These are phyloP conservation scores for Mentha longifolia DNA, from an alignment of 257 asterid genomes.

Conservation along the genomic window DNA sequence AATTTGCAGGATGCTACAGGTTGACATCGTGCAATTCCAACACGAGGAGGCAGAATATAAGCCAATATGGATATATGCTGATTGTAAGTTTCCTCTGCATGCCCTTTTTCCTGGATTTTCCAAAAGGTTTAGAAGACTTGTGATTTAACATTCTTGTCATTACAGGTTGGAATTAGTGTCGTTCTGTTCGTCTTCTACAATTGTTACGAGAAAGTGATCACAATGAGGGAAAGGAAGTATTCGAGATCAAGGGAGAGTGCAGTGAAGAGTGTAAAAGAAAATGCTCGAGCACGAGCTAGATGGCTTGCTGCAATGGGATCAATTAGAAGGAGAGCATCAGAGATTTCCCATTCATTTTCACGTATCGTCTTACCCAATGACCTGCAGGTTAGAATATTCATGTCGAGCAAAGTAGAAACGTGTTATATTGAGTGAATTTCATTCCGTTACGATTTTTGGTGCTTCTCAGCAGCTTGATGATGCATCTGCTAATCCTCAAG, in stretches of 20 bases:
- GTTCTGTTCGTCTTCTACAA: conserved; percentile 67
- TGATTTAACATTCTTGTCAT: conserved; percentile 9
- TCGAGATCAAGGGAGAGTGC: conserved; percentile 88
- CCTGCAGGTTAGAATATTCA: background rate
- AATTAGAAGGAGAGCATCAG: conserved; percentile 58
- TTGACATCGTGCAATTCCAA: conserved; percentile 70
- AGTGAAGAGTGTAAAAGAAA: conserved; percentile 68
- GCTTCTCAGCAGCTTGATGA: background rate
- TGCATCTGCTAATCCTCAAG: conserved; percentile 37
- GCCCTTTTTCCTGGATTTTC: background rate
- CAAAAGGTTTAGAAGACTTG: background rate
- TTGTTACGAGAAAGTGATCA: conserved; percentile 68
- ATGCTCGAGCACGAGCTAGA: conserved; percentile 69
- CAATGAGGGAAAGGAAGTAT: conserved; percentile 61
- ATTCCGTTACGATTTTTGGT: background rate
- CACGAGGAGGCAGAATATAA: conserved; percentile 67
- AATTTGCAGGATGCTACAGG: conserved; percentile 68
- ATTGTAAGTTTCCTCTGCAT: conserved; percentile 57
- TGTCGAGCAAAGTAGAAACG: background rate
- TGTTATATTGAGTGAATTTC: background rate
- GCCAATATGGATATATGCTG: conserved; percentile 68
- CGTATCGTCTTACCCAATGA: conserved; percentile 10
- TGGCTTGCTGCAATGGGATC: conserved; percentile 78
- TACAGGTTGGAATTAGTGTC: conserved; percentile 67
- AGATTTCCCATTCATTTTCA: conserved; percentile 67